Evolutionary conservation across 2,329 filamentous ascomycete species (phyloP).

Genomic region (Fusarium hainanense): DNA sequence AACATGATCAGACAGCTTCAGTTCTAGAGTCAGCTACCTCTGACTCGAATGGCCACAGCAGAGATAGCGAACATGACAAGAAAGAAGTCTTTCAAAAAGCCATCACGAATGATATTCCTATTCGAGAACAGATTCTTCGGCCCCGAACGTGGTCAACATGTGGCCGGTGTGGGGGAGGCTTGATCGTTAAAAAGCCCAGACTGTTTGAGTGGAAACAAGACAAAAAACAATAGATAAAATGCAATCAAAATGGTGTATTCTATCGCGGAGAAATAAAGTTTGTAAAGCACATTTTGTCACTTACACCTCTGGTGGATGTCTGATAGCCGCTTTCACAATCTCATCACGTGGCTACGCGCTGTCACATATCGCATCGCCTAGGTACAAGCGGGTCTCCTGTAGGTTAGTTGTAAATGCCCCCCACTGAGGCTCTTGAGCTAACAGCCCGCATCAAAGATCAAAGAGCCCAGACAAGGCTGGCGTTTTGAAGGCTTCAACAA

Average conservation of each 20-base stretch:
- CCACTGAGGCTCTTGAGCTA: constrained; percentile 3
- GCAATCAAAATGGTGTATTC: neutral
- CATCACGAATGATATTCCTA: constrained; percentile 2
- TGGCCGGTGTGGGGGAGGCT: neutral
- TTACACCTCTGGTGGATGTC: neutral
- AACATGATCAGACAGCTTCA: constrained; percentile 8
- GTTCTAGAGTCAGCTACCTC: neutral
- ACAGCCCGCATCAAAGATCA: constrained; percentile 1
- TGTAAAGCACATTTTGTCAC: constrained; percentile 11
- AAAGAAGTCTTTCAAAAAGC: neutral
- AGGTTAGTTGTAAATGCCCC: neutral
- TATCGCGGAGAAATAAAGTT: neutral
- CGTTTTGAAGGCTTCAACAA: constrained; percentile 24
- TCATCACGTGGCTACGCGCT: constrained; percentile 44
- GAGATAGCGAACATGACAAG: neutral
- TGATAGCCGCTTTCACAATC: neutral
- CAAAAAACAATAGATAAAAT: neutral
- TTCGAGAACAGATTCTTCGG: neutral
- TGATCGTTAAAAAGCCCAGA: neutral
- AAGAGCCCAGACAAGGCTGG: constrained; percentile 33
- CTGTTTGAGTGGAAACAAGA: neutral
- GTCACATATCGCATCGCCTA: constrained; percentile 32
- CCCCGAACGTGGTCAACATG: constrained; percentile 1
- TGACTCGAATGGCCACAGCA: neutral
- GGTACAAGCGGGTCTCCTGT: neutral